phyloP scores from a whole-genome alignment of 768 basidiomycete genomes.

The Paxillus rubicundulus region DNA sequence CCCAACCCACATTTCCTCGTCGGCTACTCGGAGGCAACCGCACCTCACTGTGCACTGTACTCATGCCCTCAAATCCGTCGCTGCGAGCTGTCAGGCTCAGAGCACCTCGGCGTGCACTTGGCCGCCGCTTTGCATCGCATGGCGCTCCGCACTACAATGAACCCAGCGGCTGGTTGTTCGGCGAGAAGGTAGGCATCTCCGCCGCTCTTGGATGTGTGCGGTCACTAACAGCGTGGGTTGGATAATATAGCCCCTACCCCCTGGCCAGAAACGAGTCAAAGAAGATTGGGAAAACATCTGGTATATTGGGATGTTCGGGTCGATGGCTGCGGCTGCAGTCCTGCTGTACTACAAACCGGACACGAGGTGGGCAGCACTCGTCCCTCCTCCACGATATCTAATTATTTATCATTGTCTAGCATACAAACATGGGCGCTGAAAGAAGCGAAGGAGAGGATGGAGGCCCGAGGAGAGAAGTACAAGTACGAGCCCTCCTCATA shows the following conservation, averaged over 20 bases:
- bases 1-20: constrained; percentile 2
- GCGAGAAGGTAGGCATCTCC: constrained; percentile 68
- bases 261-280: constrained; percentile 81
- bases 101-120: constrained; percentile 20
- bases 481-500: constrained; percentile 66
- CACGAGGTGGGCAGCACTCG: constrained; percentile 61
- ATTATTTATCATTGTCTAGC: constrained; percentile 38
- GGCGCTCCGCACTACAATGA: constrained; percentile 85
- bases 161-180: constrained; percentile 83
- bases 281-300: constrained; percentile 91
- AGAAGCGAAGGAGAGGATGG: constrained; percentile 88
- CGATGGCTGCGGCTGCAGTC: constrained; percentile 72
- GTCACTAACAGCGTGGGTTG: constrained; percentile 1
- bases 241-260: constrained; percentile 58
- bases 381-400: background rate
- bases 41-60: background rate
- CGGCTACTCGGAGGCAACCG: background rate
- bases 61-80: constrained; percentile 49
- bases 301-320: constrained; percentile 90
- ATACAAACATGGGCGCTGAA: constrained; percentile 91
- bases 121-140: constrained; percentile 63
- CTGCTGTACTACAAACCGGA: constrained; percentile 91
- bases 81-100: constrained; percentile 35
- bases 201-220: background rate
- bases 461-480: constrained; percentile 87